Conservation (phyloP, 164 flowering plant species). For the Cinnamomum micranthum region DNA sequence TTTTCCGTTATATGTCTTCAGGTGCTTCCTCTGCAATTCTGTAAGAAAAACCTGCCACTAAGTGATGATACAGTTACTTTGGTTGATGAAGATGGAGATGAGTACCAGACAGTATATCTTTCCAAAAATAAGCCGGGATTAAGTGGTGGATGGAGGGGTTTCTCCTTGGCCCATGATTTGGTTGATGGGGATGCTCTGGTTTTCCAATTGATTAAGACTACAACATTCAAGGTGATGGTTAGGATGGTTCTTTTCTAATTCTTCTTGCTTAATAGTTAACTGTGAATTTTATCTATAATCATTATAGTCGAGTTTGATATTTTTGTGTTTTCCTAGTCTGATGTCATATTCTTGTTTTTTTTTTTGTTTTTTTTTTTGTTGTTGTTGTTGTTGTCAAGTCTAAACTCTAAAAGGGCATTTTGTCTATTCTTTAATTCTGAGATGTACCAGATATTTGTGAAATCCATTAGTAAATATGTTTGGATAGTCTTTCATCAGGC, state of each 20-base stretch:
- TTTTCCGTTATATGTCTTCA: slow-evolving; percentile 12
- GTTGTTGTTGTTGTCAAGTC: too few species aligned
- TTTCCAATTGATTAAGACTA: slow-evolving; percentile 53
- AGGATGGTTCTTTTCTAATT: neutral
- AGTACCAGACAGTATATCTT: slow-evolving; percentile 39
- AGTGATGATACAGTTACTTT: slow-evolving; percentile 20
- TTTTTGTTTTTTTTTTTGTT: too few species aligned
- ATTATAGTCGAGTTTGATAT: neutral
- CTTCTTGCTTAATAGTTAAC: neutral
- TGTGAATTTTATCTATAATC: neutral
- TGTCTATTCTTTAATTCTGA: too few species aligned
- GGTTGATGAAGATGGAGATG: slow-evolving; percentile 25
- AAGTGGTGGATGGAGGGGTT: slow-evolving; percentile 83
- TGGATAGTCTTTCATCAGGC: too few species aligned
- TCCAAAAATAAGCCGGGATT: slow-evolving; percentile 49
- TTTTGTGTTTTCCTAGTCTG: neutral
- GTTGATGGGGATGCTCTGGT: slow-evolving; percentile 79
- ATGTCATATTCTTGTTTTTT: too few species aligned
- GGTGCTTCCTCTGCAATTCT: slow-evolving; percentile 57
- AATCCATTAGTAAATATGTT: too few species aligned
- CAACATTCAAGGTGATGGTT: slow-evolving; percentile 52
- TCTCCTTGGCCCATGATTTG: slow-evolving; percentile 56
- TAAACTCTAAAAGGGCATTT: too few species aligned
- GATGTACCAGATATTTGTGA: too few species aligned
- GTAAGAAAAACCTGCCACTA: slow-evolving; percentile 30